Evolutionary conservation across 768 basidiomycete genomes (phyloP), one percentile per base, ranked within the genome.

Genomic region (Chalciporus pseudorubinellus): DNA sequence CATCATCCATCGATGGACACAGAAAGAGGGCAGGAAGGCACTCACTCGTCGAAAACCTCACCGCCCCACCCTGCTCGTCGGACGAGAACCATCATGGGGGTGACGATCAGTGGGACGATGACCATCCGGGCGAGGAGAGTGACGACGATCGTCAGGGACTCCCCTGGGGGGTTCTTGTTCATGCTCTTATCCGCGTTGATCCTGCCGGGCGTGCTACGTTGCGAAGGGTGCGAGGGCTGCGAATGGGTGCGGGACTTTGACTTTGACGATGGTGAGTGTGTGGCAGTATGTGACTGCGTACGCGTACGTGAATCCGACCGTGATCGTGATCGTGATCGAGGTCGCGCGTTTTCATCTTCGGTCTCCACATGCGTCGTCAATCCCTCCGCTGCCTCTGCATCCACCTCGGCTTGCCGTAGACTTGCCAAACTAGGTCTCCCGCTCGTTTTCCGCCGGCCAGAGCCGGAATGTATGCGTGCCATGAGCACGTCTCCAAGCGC

Each of bases 81-180:
- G 14, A 83, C 77, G 6, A 84, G 55, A 11, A 81, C 80, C 64
- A 98, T 77, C 8, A 93, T 51, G 0, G 95, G 97, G 46, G 95
- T 73, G 38, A 95, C 70, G 3, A 93, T 39, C 40, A 85, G 39
- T 1, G 95, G 94, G 6, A 89, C 87, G 55, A 98, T 64, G 24
- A 98, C 65, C 95, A 98, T 98, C 58, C 95, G 74, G 39, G 87
- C 79, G 13, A 86, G 36, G n/a, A 98, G 81, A 3, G 92, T 81
- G 13, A 98, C 79, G n/a, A 86, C 64, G 14, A 98, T 83, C 3
- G 94, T 94, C 64, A 77, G 82, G 24, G 84, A 83, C 76, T 97
- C 93, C 3, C 92, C 92, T 1, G 76, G 74, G 3, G 48, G 52
- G 22, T 31, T 50, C 65, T 66, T 24, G 9, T 14, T 34, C 14